These are phyloP conservation scores for Eimeria tenella DNA, from an alignment of 169 alveolate genomes.

Conservation along the genomic window DNA sequence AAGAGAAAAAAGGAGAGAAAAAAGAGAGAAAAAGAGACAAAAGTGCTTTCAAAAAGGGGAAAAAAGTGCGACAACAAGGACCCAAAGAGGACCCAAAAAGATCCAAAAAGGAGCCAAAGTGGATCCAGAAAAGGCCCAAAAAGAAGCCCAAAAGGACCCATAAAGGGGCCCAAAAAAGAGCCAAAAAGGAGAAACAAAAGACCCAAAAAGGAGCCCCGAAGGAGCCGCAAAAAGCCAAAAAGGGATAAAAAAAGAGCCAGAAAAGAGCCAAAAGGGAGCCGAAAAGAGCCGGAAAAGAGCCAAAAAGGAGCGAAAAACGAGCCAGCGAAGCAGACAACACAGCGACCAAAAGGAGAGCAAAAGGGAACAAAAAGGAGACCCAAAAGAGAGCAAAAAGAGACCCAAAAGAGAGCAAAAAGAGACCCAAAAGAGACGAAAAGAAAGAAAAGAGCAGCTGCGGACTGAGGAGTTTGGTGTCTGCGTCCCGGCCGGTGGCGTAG, in stretches of 20 bases:
- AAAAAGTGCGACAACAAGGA: too few species aligned
- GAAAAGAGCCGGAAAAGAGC: too few species aligned
- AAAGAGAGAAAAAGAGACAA: slow-evolving; percentile 21
- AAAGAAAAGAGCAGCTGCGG: not conserved
- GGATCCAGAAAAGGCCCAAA: too few species aligned
- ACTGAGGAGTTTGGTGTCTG: slow-evolving; percentile 86
- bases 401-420: not conserved
- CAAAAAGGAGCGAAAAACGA: too few species aligned
- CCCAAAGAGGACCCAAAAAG: not conserved
- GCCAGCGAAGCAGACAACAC: too few species aligned
- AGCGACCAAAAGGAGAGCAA: too few species aligned
- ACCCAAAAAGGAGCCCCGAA: too few species aligned
- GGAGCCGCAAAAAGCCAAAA: too few species aligned
- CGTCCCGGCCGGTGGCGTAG: slow-evolving; percentile 98
- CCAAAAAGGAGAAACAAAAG: too few species aligned
- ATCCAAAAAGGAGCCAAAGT: not conserved
- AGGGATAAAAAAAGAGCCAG: too few species aligned
- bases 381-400: not conserved
- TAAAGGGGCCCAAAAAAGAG: not conserved
- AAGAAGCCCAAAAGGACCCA: too few species aligned
- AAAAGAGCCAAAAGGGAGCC: too few species aligned
- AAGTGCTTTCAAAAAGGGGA: not conserved
- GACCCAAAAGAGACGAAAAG: not conserved
- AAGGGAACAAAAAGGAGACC: not conserved
- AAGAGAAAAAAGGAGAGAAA: not conserved